Evolutionary conservation across 2,329 filamentous ascomycete genomes (phyloP).

Genomic region (Xylariaceae sp.): DNA sequence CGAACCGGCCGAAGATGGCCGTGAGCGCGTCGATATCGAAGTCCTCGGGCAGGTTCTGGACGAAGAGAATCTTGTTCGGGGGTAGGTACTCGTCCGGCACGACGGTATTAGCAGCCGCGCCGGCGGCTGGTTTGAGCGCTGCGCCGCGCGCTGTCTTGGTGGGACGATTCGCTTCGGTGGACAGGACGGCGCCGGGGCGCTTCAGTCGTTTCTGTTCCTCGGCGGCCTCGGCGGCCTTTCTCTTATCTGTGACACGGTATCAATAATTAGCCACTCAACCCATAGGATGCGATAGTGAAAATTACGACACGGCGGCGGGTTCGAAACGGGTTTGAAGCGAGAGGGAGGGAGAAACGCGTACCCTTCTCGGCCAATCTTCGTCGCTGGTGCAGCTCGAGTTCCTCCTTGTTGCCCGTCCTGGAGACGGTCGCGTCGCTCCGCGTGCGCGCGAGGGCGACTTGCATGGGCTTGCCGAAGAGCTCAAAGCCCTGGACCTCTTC

Average conservation of each 20-base stretch:
- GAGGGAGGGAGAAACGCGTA: constrained; percentile 35
- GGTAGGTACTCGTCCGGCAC: constrained; percentile 97
- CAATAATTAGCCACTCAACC: neutral
- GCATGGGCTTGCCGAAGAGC: constrained; percentile 86
- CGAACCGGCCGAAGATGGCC: constrained; percentile 78
- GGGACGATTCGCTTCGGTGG: constrained; percentile 50
- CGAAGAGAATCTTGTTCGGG: constrained; percentile 93
- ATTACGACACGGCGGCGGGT: too few relatives aligned
- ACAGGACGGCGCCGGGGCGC: constrained; percentile 45
- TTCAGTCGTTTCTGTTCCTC: constrained; percentile 75
- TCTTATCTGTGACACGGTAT: constrained; percentile 47
- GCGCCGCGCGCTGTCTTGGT: constrained; percentile 64
- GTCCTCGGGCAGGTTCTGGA: constrained; percentile 86
- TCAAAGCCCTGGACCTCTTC: constrained; percentile 91
- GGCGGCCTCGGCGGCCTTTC: constrained; percentile 75
- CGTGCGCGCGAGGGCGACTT: constrained; percentile 73
- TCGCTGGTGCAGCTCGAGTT: constrained; percentile 81
- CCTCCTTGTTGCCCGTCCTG: constrained; percentile 66
- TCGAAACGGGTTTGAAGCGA: neutral
- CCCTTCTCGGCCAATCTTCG: constrained; percentile 84
- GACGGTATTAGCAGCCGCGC: constrained; percentile 60
- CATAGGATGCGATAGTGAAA: neutral
- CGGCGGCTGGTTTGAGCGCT: constrained; percentile 71
- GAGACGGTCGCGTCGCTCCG: constrained; percentile 83
- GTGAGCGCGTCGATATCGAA: constrained; percentile 76